phyloP scores from a whole-genome alignment of 78 protist species.

The Dictyostelium brefeldianum region DNA sequence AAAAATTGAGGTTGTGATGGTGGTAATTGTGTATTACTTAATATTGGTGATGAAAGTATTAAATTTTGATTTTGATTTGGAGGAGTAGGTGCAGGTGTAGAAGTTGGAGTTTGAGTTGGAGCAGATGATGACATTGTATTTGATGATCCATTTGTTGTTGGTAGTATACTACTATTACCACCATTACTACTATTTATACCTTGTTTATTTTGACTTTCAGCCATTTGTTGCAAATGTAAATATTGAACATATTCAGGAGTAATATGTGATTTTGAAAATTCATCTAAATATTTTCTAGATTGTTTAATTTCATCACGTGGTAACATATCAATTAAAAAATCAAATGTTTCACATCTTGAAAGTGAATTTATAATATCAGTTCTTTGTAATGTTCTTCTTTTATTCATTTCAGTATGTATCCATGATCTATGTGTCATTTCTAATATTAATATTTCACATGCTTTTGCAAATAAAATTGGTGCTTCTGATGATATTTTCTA shows the following conservation, averaged over 20 bases:
- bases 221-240: slow-evolving; percentile 14
- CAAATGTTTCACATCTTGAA: slow-evolving; percentile 87
- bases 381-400: slow-evolving; percentile 89
- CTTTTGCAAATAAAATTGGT: slow-evolving; percentile 92
- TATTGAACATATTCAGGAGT: slow-evolving; percentile 11
- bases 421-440: slow-evolving; percentile 92
- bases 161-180: background rate
- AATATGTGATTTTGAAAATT: background rate
- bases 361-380: slow-evolving; percentile 90
- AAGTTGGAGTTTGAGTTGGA: no score
- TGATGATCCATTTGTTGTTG: no score
- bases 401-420: slow-evolving; percentile 87
- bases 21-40: no score
- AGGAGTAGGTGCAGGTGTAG: no score
- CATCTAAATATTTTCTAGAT: slow-evolving; percentile 29
- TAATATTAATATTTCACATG: slow-evolving; percentile 91
- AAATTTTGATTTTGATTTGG: background rate
- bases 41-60: background rate
- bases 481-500: slow-evolving; percentile 79
- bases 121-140: no score
- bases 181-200: background rate
- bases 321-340: slow-evolving; percentile 92
- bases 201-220: background rate
- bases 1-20: no score
- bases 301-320: slow-evolving; percentile 87